Evolutionary conservation across 106 monocot genomes (phyloP).

Genomic region (Alisma plantagoaquatica): DNA sequence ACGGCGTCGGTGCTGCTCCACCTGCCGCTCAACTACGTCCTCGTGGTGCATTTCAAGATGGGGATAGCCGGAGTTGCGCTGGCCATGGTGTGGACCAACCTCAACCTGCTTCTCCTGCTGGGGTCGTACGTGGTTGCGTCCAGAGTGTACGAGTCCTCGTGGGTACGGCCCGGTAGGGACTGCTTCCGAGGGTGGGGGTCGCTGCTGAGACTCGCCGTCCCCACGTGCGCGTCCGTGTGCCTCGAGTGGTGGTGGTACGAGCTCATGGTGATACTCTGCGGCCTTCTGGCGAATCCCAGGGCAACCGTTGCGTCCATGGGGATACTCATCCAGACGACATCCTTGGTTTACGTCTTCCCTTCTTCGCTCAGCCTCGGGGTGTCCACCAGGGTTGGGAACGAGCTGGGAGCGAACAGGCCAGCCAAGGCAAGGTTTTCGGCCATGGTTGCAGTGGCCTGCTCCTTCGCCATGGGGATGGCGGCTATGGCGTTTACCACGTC

Average conservation of each 20-base stretch:
- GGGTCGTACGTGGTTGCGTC: slow-evolving; percentile 28
- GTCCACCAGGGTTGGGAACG: slow-evolving; percentile 76
- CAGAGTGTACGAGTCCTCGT: slow-evolving; percentile 36
- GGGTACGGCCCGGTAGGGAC: slow-evolving; percentile 56
- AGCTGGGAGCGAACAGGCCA: slow-evolving; percentile 64
- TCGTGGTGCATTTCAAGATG: slow-evolving; percentile 49
- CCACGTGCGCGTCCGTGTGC: slow-evolving; percentile 76
- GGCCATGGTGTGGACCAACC: slow-evolving; percentile 61
- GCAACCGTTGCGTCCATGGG: slow-evolving; percentile 93
- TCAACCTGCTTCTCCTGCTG: slow-evolving; percentile 48
- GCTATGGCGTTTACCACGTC: slow-evolving; percentile 59
- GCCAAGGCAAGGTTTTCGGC: slow-evolving; percentile 44
- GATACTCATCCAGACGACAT: slow-evolving; percentile 76
- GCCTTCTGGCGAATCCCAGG: slow-evolving; percentile 52
- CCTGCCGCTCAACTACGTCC: slow-evolving; percentile 67
- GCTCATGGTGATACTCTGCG: slow-evolving; percentile 43
- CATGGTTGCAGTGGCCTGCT: slow-evolving; percentile 30
- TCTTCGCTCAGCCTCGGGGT: slow-evolving; percentile 74
- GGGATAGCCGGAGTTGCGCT: slow-evolving; percentile 69
- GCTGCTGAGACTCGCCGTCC: slow-evolving; percentile 65
- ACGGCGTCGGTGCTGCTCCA: slow-evolving; percentile 56
- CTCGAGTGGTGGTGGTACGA: slow-evolving; percentile 36
- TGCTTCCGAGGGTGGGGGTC: slow-evolving; percentile 62
- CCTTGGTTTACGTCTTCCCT: slow-evolving; percentile 89
- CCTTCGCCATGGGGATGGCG: slow-evolving; percentile 32